Conservation (phyloP, 2,329 filamentous ascomycete genomes). For the Exophiala alcalophila region DNA sequence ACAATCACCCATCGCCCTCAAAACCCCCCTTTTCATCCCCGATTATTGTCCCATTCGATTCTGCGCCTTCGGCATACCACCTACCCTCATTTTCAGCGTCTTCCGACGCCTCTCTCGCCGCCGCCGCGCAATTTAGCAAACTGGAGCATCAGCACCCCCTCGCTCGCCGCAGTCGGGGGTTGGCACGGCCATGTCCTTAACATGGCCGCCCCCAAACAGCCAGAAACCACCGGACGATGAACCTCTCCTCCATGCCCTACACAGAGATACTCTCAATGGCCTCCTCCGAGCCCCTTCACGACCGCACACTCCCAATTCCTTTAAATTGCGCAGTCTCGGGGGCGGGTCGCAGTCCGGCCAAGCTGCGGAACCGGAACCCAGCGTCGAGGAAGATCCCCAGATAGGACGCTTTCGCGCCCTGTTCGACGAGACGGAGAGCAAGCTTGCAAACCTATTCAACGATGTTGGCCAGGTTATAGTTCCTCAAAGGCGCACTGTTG, state of each 20-base stretch:
- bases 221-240: slow-evolving; percentile 62
- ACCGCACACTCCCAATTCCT: slow-evolving; percentile 43
- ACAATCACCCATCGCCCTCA: too few species aligned
- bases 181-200: slow-evolving; percentile 59
- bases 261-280: slow-evolving; percentile 42
- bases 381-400: slow-evolving; percentile 67
- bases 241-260: slow-evolving; percentile 45
- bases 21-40: too few species aligned
- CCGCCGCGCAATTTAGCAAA: slow-evolving; percentile 34
- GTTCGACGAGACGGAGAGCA: slow-evolving; percentile 73
- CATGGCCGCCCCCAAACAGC: slow-evolving; percentile 62
- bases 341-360: slow-evolving; percentile 45
- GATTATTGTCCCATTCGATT: slow-evolving; percentile 16
- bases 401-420: slow-evolving; percentile 71
- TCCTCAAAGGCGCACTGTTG: slow-evolving; percentile 49
- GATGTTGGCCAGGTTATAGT: slow-evolving; percentile 35
- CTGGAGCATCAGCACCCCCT: slow-evolving; percentile 45
- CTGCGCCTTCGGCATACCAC: slow-evolving; percentile 16
- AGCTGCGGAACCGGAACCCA: slow-evolving; percentile 53
- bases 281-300: slow-evolving; percentile 43
- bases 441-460: slow-evolving; percentile 72
- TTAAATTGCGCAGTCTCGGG: slow-evolving; percentile 42
- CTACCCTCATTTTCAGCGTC: slow-evolving; percentile 14
- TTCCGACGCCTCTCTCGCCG: slow-evolving; percentile 15
- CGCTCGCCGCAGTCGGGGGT: slow-evolving; percentile 45